These are phyloP conservation scores for Asterionellopsis glacialis DNA, from an alignment of 108 stramenopile genomes.

Conservation along the genomic window DNA sequence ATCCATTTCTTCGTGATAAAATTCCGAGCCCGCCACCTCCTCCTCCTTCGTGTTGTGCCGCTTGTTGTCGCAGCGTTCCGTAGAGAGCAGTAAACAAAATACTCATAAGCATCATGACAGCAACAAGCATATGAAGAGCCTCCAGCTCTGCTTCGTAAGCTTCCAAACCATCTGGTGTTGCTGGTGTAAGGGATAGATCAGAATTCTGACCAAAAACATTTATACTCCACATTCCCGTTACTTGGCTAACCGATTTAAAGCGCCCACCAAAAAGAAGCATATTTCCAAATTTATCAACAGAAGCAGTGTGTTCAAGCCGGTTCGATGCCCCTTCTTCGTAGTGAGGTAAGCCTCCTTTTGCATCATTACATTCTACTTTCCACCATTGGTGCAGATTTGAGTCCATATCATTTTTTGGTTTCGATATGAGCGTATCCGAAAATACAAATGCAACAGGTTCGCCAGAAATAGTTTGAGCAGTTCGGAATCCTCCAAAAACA, in stretches of 20 bases:
- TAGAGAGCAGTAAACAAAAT: slow-evolving; percentile 36
- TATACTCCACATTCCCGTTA: slow-evolving; percentile 41
- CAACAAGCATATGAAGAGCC: slow-evolving; percentile 36
- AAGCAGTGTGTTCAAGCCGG: slow-evolving; percentile 31
- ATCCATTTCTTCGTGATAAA: slow-evolving; percentile 29
- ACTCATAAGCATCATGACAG: slow-evolving; percentile 46
- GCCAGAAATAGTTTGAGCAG: slow-evolving; percentile 27
- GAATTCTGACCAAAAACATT: slow-evolving; percentile 36
- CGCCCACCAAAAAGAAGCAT: slow-evolving; percentile 42
- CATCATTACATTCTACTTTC: slow-evolving; percentile 6
- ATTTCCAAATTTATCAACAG: slow-evolving; percentile 24
- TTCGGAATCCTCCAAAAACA: slow-evolving; percentile 40
- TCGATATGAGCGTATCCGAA: slow-evolving; percentile 27
- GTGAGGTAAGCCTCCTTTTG: background rate
- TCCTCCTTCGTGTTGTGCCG: slow-evolving; percentile 15
- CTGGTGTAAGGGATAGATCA: slow-evolving; percentile 15
- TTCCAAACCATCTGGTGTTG: slow-evolving; percentile 13
- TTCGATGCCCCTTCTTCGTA: slow-evolving; percentile 16
- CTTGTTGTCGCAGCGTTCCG: slow-evolving; percentile 35
- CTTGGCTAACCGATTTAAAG: slow-evolving; percentile 24
- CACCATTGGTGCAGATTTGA: slow-evolving; percentile 21
- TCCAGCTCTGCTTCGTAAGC: slow-evolving; percentile 33
- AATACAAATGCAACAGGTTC: slow-evolving; percentile 43
- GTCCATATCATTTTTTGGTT: slow-evolving; percentile 19
- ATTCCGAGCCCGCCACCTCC: slow-evolving; percentile 13